phyloP scores from a whole-genome alignment of 2,329 filamentous ascomycete genomes.

The Botrytis medusae region DNA sequence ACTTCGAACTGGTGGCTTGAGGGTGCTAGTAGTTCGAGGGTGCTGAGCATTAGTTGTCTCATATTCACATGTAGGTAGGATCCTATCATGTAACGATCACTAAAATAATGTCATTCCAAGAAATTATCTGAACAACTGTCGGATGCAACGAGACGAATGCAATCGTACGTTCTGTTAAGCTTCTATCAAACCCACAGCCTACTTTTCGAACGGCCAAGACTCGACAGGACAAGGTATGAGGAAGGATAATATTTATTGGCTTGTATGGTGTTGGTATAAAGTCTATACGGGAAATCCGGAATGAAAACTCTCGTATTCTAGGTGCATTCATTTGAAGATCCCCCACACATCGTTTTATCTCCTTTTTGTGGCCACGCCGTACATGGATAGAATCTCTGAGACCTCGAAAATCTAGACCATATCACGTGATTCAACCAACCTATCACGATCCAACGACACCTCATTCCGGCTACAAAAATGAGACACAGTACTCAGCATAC shows the following conservation, averaged over 20 bases:
- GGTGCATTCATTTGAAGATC: neutral
- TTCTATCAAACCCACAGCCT: neutral
- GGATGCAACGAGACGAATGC: neutral
- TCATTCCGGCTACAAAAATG: neutral
- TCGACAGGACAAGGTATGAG: neutral
- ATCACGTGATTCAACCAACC: neutral
- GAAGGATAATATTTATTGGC: neutral
- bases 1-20: neutral
- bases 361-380: neutral
- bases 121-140: neutral
- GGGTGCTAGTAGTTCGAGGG: neutral
- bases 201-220: neutral
- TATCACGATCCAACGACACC: neutral
- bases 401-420: neutral
- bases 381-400: neutral
- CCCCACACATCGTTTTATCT: neutral
- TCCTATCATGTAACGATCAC: neutral
- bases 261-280: neutral
- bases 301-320: neutral
- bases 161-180: neutral
- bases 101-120: neutral
- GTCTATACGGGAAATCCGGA: neutral
- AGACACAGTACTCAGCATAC: neutral
- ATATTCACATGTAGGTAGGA: neutral
- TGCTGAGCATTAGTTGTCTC: conserved; percentile 7